These are phyloP conservation scores for Pythium volutum DNA, from an alignment of 352 stramenopile genomes.

Conservation along the genomic window DNA sequence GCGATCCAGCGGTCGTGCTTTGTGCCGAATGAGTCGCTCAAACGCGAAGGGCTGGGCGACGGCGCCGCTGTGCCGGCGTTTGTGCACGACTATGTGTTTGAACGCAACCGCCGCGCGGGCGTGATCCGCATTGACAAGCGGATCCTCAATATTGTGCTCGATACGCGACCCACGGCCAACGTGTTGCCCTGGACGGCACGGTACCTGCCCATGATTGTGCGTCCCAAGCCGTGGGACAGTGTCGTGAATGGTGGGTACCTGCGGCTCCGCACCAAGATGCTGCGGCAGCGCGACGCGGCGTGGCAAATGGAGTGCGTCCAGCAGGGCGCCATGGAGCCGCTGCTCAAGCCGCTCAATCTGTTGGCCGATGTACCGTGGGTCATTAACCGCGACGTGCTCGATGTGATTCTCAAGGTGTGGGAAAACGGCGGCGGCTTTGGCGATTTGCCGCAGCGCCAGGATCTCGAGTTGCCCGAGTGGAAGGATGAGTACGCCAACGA, in stretches of 20 bases:
- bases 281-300: slow-evolving; percentile 83
- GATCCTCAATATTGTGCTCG: slow-evolving; percentile 53
- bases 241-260: slow-evolving; percentile 93
- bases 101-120: slow-evolving; percentile 72
- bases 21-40: slow-evolving; percentile 41
- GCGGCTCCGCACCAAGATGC: slow-evolving; percentile 90
- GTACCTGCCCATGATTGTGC: slow-evolving; percentile 96
- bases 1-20: slow-evolving; percentile 80
- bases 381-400: slow-evolving; percentile 93
- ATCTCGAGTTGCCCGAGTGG: slow-evolving; percentile 59
- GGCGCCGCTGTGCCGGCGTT: slow-evolving; percentile 48
- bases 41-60: slow-evolving; percentile 27
- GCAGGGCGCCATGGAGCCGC: slow-evolving; percentile 73
- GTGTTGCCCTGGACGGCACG: slow-evolving; percentile 77
- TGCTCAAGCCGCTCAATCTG: slow-evolving; percentile 92
- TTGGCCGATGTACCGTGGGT: slow-evolving; percentile 92
- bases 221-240: slow-evolving; percentile 89
- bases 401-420: slow-evolving; percentile 91
- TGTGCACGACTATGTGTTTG: slow-evolving; percentile 75
- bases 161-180: slow-evolving; percentile 50
- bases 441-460: slow-evolving; percentile 87
- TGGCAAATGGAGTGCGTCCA: slow-evolving; percentile 90
- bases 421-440: slow-evolving; percentile 89
- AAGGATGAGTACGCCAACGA: slow-evolving; percentile 70
- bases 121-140: slow-evolving; percentile 72